Conservation (phyloP, 345 rosid genomes). For the Lumnitzera littorea region DNA sequence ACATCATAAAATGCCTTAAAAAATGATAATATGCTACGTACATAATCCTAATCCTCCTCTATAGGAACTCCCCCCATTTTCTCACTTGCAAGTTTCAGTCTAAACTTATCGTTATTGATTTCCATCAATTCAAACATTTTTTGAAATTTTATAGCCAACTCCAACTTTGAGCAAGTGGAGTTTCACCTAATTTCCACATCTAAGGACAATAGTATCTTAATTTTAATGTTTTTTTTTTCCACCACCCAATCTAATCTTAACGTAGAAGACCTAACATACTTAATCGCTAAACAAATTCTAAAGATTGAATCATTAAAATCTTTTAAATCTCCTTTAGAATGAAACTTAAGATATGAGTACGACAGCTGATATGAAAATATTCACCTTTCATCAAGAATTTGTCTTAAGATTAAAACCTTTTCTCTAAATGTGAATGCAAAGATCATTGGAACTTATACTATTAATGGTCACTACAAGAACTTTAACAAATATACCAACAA, state of each 20-base stretch:
- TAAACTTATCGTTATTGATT: background rate
- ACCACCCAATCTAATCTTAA: background rate
- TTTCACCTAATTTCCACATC: constrained; percentile 8
- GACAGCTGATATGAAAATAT: background rate
- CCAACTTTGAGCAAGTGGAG: constrained; percentile 3
- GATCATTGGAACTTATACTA: no score
- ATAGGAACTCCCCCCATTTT: background rate
- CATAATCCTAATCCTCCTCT: constrained; percentile 5
- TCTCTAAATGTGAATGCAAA: background rate
- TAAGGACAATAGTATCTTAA: background rate
- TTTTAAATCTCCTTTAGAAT: background rate
- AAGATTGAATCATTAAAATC: background rate
- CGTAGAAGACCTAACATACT: constrained; percentile 3
- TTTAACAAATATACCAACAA: no score
- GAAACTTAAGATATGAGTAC: constrained; percentile 5
- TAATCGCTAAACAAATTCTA: constrained; percentile 1
- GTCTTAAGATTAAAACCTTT: constrained; percentile 1
- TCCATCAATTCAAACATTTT: constrained; percentile 6
- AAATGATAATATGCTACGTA: background rate
- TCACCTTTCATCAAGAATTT: background rate
- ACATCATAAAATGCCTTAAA: background rate
- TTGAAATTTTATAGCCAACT: background rate
- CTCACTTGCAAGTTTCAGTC: background rate
- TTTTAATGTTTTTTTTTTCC: background rate
- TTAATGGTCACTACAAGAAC: no score